Evolutionary conservation across 176 grass and related monocot genomes (phyloP), one percentile per base, ranked within the genome.

Genomic region (Triticum turgidum): DNA sequence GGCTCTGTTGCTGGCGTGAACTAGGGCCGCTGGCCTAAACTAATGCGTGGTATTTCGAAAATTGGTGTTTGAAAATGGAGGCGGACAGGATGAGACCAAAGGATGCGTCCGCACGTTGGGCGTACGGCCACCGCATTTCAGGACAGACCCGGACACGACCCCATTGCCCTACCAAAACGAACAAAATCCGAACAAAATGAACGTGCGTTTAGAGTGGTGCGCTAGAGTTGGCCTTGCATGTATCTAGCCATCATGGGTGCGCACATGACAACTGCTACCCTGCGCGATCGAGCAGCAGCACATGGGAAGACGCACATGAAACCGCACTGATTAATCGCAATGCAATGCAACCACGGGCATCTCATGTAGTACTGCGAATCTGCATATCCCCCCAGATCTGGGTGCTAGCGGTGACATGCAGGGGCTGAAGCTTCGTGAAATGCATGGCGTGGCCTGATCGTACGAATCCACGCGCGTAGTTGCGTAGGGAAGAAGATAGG

Each of bases 291-390:
- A 71, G 77, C 78, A 64, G 77, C 54, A 15, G 59, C 79, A 87
- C 79, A 69, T 87, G 79, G 86, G 49, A 71, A 34, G 68, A 18
- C 21, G 86, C 86, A 87, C 78, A 87, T 82, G 86, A 82, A 39
- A 17, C 70, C 10, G n/a, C 69, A 76, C 86, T 87, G 78, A 87
- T 56, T 38, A 87, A 82, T 42, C 78, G 67, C 84, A 22, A 78
- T 75, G 39, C 58, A 33, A 25, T 76, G 71, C 76, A 34, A 0
- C 77, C 66, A 80, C 52, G 78, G 78, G 20, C 17, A 21, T 58
- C 45, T 38, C 65, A 30, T 86, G 18, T 5, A 12, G 25, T 67
- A 58, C 17, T 20, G 29, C 29, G 29, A 61, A 78, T 42, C 33
- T 69, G 62, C 83, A 41, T 20, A 74, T 47, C 12, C 34, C 34